These are phyloP conservation scores for Trichosporon sp. DNA, from an alignment of 1,284 basidiomycete genomes.

Conservation along the genomic window DNA sequence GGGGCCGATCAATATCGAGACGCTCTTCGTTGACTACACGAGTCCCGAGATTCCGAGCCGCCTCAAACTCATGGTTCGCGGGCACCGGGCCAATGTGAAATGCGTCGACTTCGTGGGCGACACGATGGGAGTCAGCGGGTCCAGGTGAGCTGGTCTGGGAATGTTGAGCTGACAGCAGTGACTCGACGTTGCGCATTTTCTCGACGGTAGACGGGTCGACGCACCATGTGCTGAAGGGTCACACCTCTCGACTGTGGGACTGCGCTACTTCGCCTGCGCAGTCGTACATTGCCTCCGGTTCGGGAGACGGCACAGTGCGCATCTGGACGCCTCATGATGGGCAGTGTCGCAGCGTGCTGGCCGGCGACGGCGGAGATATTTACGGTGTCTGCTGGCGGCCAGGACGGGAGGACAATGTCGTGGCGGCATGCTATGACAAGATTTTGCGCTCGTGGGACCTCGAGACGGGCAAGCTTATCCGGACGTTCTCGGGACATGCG, in stretches of 20 bases:
- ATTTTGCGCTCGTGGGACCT: conserved; percentile 59
- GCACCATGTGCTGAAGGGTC: conserved; percentile 49
- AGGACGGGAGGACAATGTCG: conserved; percentile 50
- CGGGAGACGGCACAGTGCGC: conserved; percentile 58
- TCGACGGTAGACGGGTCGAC: conserved; percentile 37
- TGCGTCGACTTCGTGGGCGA: conserved; percentile 57
- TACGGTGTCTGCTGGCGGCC: conserved; percentile 59
- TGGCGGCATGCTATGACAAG: conserved; percentile 59
- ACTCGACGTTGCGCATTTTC: conserved; percentile 52
- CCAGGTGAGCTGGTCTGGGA: conserved; percentile 45
- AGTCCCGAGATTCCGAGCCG: conserved; percentile 44
- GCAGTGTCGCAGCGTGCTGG: conserved; percentile 38
- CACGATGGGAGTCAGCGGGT: conserved; percentile 57
- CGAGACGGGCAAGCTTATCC: conserved; percentile 54
- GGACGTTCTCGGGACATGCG: conserved; percentile 60
- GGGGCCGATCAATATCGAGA: conserved; percentile 34
- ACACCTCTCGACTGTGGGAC: conserved; percentile 59
- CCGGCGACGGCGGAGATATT: conserved; percentile 57
- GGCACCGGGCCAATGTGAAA: conserved; percentile 59
- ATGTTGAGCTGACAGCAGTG: conserved; percentile 35
- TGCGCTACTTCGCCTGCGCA: conserved; percentile 41
- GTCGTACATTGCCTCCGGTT: conserved; percentile 52
- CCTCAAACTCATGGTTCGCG: conserved; percentile 43
- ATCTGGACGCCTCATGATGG: conserved; percentile 54
- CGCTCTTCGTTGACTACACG: conserved; percentile 51